Evolutionary conservation across 2,329 filamentous ascomycete species (phyloP).

Genomic region (Aspergillus sp.): DNA sequence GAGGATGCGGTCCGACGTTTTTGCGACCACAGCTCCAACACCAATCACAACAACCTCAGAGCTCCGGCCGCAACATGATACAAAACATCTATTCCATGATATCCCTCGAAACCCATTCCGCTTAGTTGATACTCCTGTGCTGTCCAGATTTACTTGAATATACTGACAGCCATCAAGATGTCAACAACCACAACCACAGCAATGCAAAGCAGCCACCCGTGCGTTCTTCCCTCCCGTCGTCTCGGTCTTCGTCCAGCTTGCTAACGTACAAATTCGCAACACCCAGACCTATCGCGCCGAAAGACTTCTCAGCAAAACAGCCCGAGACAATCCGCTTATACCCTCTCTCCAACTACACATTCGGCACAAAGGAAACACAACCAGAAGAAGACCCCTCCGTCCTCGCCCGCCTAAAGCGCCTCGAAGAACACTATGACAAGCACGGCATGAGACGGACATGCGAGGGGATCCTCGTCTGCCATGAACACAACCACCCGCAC

Average conservation of each 20-base stretch:
- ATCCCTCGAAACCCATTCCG: background rate
- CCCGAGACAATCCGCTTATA: constrained; percentile 87
- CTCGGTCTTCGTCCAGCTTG: background rate
- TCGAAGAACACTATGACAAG: constrained; percentile 91
- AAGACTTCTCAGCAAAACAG: constrained; percentile 85
- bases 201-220: constrained; percentile 73
- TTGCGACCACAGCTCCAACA: constrained; percentile 19
- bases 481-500: constrained; percentile 98
- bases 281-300: constrained; percentile 71
- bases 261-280: background rate
- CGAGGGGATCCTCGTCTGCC: constrained; percentile 94
- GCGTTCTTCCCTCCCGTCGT: constrained; percentile 25
- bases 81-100: background rate
- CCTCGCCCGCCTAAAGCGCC: constrained; percentile 81
- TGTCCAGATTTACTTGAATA: background rate
- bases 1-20: constrained; percentile 31
- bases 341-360: constrained; percentile 97
- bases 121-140: background rate
- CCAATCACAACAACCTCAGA: constrained; percentile 1
- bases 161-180: constrained; percentile 53
- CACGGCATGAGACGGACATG: constrained; percentile 97
- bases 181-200: constrained; percentile 77
- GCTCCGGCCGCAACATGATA: background rate
- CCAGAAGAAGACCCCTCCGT: constrained; percentile 97
- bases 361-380: constrained; percentile 96